A percentile compares a stretch with the other conserved stretches of the same genome.
Evolutionary conservation across 805 yeast genomes (phyloP).

Genomic region (Ogataea wickerhamii): DNA sequence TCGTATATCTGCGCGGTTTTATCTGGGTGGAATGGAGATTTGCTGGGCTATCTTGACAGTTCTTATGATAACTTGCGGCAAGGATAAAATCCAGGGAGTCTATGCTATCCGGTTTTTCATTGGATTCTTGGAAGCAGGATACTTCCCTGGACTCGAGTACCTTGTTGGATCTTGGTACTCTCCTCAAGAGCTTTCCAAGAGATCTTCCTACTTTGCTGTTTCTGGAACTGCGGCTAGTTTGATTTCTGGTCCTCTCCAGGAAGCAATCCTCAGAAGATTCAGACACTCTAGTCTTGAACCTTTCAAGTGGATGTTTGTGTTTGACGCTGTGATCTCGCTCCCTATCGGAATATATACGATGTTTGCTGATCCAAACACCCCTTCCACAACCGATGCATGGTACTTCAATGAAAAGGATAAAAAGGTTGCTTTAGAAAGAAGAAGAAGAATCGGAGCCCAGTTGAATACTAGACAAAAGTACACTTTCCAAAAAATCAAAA

Average conservation of each 20-base stretch:
- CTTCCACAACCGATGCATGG: constrained; percentile 39
- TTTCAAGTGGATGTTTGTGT: constrained; percentile 45
- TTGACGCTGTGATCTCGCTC: constrained; percentile 39
- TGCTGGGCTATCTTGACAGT: constrained; percentile 43
- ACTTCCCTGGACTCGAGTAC: constrained; percentile 48
- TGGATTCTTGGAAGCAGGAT: constrained; percentile 47
- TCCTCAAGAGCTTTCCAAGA: constrained; percentile 33
- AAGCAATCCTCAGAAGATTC: constrained; percentile 28
- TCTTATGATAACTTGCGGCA: constrained; percentile 30
- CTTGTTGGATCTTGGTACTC: constrained; percentile 38
- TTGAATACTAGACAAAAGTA: constrained; percentile 41
- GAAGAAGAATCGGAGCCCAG: constrained; percentile 40
- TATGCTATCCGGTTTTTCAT: constrained; percentile 36
- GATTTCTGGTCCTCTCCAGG: constrained; percentile 38
- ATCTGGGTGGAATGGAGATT: constrained; percentile 41
- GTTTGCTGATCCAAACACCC: constrained; percentile 44
- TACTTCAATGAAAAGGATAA: constrained; percentile 40
- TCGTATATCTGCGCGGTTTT: constrained; percentile 40
- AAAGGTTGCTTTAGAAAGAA: constrained; percentile 41
- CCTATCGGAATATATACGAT: constrained; percentile 41
- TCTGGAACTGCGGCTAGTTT: constrained; percentile 35
- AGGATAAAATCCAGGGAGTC: constrained; percentile 25
- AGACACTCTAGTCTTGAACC: constrained; percentile 25
- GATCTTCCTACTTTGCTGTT: constrained; percentile 35
- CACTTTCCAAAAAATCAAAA: constrained; percentile 37